A percentile compares a stretch with the other conserved stretches of the same genome.
Conservation (phyloP, 108 stramenopile species). For the Craspedostauros australis region DNA sequence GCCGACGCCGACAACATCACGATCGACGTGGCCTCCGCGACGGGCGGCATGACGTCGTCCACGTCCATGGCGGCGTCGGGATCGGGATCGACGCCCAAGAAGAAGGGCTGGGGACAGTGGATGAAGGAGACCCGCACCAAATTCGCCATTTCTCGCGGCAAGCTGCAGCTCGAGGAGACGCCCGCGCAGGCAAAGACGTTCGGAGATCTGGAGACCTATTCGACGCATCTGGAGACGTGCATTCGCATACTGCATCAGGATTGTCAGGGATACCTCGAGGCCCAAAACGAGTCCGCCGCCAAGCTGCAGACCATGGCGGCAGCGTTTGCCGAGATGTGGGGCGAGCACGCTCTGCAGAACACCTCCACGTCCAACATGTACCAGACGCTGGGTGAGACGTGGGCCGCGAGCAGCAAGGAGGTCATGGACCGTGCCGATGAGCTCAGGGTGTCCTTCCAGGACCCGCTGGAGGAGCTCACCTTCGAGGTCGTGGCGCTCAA, state of each 20-base stretch:
- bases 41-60: too few species aligned
- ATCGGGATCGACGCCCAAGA: background rate
- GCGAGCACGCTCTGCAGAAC: constrained; percentile 30
- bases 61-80: constrained; percentile 1
- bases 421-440: too few species aligned
- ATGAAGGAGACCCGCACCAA: constrained; percentile 6
- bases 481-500: constrained; percentile 26
- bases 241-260: constrained; percentile 21
- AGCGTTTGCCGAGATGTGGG: constrained; percentile 30
- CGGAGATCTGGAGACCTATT: constrained; percentile 19
- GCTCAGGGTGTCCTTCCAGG: constrained; percentile 4
- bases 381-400: constrained; percentile 21
- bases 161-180: constrained; percentile 19
- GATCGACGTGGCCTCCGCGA: constrained; percentile 6
- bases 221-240: constrained; percentile 22
- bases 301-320: constrained; percentile 22
- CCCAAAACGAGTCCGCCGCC: background rate
- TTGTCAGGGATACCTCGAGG: constrained; percentile 1
- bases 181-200: constrained; percentile 30
- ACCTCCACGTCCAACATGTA: constrained; percentile 27
- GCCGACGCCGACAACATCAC: background rate
- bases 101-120: constrained; percentile 18
- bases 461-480: constrained; percentile 23
- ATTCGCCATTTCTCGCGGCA: constrained; percentile 13
- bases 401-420: constrained; percentile 12